Evolutionary conservation across 805 yeast genomes (phyloP), one percentile per base, ranked within the genome.

Genomic region (Lipomyces spencermartinsiae): DNA sequence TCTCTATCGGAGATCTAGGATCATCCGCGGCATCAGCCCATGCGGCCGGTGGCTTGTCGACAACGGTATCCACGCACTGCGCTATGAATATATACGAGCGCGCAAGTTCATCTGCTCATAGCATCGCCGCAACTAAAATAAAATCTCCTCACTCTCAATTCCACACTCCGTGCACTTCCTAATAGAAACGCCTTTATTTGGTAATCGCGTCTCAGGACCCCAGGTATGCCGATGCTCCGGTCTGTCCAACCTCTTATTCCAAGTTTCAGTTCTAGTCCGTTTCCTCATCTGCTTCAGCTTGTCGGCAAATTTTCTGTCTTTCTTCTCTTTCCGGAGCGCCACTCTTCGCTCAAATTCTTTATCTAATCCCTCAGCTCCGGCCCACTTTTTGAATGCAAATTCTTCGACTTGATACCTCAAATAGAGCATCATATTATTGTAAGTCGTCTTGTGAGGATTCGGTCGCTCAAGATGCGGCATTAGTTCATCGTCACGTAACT

Each of bases 371-470:
- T 92, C 97, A 9, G 89, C 85, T 0, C 96, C 89, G 0, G 95
- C 97, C 99, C 99, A 95, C 79, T 95, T 94, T 76, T 90, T 89
- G 80, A 89, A 91, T 0, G 98, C 97, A 79, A 84, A 91, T 74
- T 89, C 92, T 77, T 95, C 99, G n/a, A 95, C 92, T 75, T 95
- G 98, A 75, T 87, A 90, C 68, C 99, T 81, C 58, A 95, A 79
- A 80, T 88, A 95, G 65, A 95, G 82, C 83, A 93, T 97, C 99
- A 95, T 95, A 75, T 95, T 85, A 61, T 92, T 90, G 79, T 87
- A 95, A 0, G 92, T 90, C 1, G 88, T 88, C 56, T 93, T 92
- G 78, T 95, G 97, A 0, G 99, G 99, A 76, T 95, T 95, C 1
- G 97, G 92, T 73, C 93, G 91, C 70, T 93, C 97, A 68, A 94